These are phyloP conservation scores for Neoboletus magnificus DNA, from an alignment of 768 basidiomycete species.

Conservation along the genomic window DNA sequence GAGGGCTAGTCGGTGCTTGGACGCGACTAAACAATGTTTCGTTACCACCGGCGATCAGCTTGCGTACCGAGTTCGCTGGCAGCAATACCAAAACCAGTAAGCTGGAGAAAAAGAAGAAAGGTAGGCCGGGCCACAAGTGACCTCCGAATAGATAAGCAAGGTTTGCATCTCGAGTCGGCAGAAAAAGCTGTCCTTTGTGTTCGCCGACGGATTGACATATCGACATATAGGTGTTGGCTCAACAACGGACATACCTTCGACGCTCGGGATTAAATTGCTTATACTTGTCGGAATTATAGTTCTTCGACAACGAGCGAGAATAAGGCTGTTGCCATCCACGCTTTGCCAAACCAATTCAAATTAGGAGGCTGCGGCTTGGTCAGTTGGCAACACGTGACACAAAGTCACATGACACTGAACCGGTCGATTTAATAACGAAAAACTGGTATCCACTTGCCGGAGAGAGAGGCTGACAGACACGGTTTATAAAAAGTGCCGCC, in stretches of 20 bases:
- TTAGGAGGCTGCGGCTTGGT: not conserved
- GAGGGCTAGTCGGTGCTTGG: not conserved
- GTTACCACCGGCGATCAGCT: not conserved
- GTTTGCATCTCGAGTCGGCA: no score
- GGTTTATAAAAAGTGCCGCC: slow-evolving; percentile 19
- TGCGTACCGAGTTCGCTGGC: not conserved
- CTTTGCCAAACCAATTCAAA: no score
- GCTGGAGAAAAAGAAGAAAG: not conserved
- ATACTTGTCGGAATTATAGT: not conserved
- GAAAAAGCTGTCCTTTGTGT: no score
- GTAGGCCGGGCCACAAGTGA: not conserved
- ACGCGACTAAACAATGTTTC: not conserved
- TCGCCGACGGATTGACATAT: no score
- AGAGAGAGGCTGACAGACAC: slow-evolving; percentile 14
- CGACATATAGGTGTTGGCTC: not conserved
- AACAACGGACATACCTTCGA: not conserved
- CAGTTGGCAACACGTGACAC: slow-evolving; percentile 7
- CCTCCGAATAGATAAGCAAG: not conserved
- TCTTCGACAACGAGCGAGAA: not conserved
- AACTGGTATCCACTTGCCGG: not conserved
- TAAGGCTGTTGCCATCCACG: no score
- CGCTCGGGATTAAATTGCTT: no score
- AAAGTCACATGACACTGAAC: slow-evolving; percentile 8
- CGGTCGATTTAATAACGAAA: not conserved
- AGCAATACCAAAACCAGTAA: not conserved